Evolutionary conservation across 495 filamentous ascomycete genomes (phyloP).

Genomic region (Penicillium dipodomyicola): DNA sequence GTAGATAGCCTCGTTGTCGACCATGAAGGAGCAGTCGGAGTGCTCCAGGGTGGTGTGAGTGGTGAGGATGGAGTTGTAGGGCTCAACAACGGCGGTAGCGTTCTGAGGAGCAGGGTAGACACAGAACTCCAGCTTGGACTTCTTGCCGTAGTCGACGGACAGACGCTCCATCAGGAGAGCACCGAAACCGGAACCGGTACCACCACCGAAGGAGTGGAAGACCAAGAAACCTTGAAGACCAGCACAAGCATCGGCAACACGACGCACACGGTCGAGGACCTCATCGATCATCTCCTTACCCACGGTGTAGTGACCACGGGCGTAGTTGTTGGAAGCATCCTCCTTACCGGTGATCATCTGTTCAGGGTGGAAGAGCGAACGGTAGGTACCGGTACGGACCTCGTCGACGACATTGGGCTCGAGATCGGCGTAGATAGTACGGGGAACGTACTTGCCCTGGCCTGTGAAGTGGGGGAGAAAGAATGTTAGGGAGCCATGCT

Average conservation of each 20-base stretch:
- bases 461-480: constrained; percentile 51
- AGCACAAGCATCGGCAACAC: constrained; percentile 92
- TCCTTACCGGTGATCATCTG: constrained; percentile 99
- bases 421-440: constrained; percentile 99
- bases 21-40: constrained; percentile 99
- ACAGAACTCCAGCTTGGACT: constrained; percentile 99
- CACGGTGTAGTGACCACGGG: constrained; percentile 97
- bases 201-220: constrained; percentile 99
- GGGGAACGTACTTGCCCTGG: constrained; percentile 97
- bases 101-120: constrained; percentile 97
- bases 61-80: constrained; percentile 98
- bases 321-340: constrained; percentile 99
- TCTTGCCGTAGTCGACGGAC: constrained; percentile 98
- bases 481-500: constrained; percentile 17
- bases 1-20: constrained; percentile 99
- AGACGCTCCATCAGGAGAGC: constrained; percentile 97
- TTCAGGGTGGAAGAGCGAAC: constrained; percentile 95
- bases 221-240: constrained; percentile 98
- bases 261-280: constrained; percentile 94
- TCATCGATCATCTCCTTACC: constrained; percentile 98
- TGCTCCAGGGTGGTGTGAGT: constrained; percentile 99
- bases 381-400: constrained; percentile 96
- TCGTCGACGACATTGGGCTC: constrained; percentile 99
- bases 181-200: constrained; percentile 97
- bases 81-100: constrained; percentile 95